A percentile compares a stretch with the other conserved stretches of the same genome.
These are phyloP conservation scores for Daucus carota DNA, from an alignment of 129 eudicot species.

Conservation along the genomic window DNA sequence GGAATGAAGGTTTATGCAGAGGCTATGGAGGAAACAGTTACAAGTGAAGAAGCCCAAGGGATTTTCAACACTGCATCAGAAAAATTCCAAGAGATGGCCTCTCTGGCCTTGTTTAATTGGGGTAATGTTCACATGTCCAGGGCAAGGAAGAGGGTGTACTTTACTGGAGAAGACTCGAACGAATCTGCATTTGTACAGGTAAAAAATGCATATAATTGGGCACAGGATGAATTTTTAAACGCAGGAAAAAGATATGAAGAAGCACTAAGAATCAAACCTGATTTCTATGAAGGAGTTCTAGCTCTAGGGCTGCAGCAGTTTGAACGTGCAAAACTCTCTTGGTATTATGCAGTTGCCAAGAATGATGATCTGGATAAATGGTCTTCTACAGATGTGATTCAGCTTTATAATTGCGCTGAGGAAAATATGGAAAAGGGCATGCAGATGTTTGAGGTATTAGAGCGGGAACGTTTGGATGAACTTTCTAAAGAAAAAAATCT, in stretches of 20 bases:
- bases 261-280: conserved; percentile 62
- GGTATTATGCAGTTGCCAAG: conserved; percentile 65
- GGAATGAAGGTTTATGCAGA: conserved; percentile 81
- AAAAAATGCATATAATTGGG: conserved; percentile 56
- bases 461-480: conserved; percentile 28
- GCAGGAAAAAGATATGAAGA: conserved; percentile 72
- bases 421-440: conserved; percentile 81
- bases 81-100: conserved; percentile 83
- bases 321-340: conserved; percentile 82
- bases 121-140: conserved; percentile 93
- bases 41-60: conserved; percentile 76
- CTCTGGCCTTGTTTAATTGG: conserved; percentile 86
- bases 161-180: conserved; percentile 34
- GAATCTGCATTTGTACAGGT: conserved; percentile 39
- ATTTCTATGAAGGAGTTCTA: conserved; percentile 70
- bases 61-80: conserved; percentile 55
- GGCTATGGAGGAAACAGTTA: conserved; percentile 81
- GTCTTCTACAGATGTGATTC: conserved; percentile 50
- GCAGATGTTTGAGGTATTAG: conserved; percentile 62
- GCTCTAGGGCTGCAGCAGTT: conserved; percentile 83
- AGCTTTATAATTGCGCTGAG: conserved; percentile 72
- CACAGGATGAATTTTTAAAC: conserved; percentile 52
- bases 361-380: conserved; percentile 50
- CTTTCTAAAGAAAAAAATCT: conserved; percentile 33
- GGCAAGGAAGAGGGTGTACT: conserved; percentile 62